These are phyloP conservation scores for Dipodascopsis tothii DNA, from an alignment of 805 yeast genomes.

Conservation along the genomic window DNA sequence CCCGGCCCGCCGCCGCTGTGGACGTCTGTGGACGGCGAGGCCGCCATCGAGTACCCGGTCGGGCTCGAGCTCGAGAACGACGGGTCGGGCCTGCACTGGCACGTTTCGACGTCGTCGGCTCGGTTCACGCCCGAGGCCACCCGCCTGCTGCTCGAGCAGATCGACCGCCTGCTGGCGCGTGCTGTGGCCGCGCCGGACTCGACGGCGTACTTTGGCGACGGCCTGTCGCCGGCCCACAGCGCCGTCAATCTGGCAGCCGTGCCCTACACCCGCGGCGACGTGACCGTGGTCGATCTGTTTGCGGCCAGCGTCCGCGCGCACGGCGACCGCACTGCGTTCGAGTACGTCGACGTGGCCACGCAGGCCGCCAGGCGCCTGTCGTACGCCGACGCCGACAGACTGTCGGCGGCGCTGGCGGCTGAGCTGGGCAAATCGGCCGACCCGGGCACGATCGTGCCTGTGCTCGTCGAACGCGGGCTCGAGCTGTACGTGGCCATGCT, in stretches of 20 bases:
- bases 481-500: slow-evolving; percentile 3
- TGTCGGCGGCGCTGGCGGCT: background rate
- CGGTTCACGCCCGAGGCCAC: background rate
- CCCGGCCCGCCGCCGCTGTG: slow-evolving; percentile 6
- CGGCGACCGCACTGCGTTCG: background rate
- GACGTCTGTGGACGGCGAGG: slow-evolving; percentile 5
- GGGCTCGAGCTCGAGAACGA: slow-evolving; percentile 18
- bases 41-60: slow-evolving; percentile 19
- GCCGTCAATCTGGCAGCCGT: no score
- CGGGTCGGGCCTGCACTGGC: slow-evolving; percentile 11
- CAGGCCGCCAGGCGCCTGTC: background rate
- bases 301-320: background rate
- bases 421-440: background rate
- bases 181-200: slow-evolving; percentile 3
- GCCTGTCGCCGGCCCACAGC: background rate
- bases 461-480: background rate
- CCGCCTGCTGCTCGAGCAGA: slow-evolving; percentile 2
- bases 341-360: background rate
- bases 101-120: slow-evolving; percentile 5
- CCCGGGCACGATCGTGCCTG: background rate
- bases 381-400: slow-evolving; percentile 1
- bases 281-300: background rate
- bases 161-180: slow-evolving; percentile 5
- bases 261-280: no score
- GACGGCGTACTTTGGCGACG: background rate